Evolutionary conservation across 1,139 yeast species (phyloP).

Genomic region (Candida sp.): DNA sequence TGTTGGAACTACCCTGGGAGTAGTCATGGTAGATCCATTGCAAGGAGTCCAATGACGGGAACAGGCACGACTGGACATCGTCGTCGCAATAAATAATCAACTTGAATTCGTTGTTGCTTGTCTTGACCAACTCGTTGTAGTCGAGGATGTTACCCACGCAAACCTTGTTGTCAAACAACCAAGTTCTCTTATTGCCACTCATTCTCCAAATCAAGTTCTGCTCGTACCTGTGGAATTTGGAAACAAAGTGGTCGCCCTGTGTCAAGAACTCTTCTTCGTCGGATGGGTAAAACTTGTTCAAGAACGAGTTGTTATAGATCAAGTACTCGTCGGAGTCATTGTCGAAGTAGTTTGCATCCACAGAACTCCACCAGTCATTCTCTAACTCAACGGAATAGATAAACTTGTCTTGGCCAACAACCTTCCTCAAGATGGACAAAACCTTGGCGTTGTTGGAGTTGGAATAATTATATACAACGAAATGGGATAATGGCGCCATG

Average conservation of each 20-base stretch:
- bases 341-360: slow-evolving; percentile 19
- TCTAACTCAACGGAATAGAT: slow-evolving; percentile 23
- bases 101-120: slow-evolving; percentile 25
- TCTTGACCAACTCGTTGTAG: slow-evolving; percentile 24
- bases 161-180: slow-evolving; percentile 28
- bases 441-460: slow-evolving; percentile 17
- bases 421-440: slow-evolving; percentile 8
- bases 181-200: slow-evolving; percentile 28
- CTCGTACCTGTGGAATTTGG: slow-evolving; percentile 35
- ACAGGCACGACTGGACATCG: slow-evolving; percentile 20
- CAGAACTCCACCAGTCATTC: slow-evolving; percentile 17
- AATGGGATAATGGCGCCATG: slow-evolving; percentile 37
- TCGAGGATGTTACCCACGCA: slow-evolving; percentile 41
- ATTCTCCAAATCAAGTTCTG: slow-evolving; percentile 42
- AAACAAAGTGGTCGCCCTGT: slow-evolving; percentile 10
- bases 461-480: slow-evolving; percentile 35
- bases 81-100: slow-evolving; percentile 42
- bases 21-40: slow-evolving; percentile 16
- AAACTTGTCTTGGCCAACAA: slow-evolving; percentile 9
- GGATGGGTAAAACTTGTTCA: slow-evolving; percentile 3
- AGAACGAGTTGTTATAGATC: slow-evolving; percentile 19
- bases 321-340: slow-evolving; percentile 18
- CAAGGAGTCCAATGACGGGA: slow-evolving; percentile 27
- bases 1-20: slow-evolving; percentile 9
- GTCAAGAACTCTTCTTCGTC: not conserved